A percentile compares a stretch with the other conserved stretches of the same genome.
phyloP scores from a whole-genome alignment of 1,284 basidiomycete species.

The Schizopora paradoxa region DNA sequence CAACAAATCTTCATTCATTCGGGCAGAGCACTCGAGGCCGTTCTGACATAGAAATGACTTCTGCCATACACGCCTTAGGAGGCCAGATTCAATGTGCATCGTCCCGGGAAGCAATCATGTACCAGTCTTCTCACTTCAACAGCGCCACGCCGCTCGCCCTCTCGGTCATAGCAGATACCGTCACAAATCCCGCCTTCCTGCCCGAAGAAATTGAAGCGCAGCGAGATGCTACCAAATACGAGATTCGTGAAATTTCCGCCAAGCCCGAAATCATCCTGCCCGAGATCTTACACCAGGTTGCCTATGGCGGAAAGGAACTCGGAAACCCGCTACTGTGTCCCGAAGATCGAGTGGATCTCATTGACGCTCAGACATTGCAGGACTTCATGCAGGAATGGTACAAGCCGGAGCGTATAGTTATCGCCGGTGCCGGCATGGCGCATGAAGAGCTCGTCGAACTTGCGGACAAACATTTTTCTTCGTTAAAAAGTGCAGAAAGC shows the following conservation, averaged over 20 bases:
- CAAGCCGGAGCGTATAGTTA: slow-evolving; percentile 87
- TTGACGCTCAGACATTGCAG: slow-evolving; percentile 64
- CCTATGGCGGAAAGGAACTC: slow-evolving; percentile 74
- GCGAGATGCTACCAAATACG: slow-evolving; percentile 87
- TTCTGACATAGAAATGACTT: slow-evolving; percentile 73
- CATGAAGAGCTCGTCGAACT: slow-evolving; percentile 87
- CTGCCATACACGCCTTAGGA: slow-evolving; percentile 80
- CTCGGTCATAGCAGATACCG: slow-evolving; percentile 88
- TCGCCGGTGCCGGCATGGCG: slow-evolving; percentile 89
- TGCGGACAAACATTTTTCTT: slow-evolving; percentile 79
- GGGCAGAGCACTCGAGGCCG: slow-evolving; percentile 54
- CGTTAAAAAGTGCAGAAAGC: slow-evolving; percentile 41
- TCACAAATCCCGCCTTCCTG: slow-evolving; percentile 74
- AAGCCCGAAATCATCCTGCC: slow-evolving; percentile 97
- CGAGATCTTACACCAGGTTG: slow-evolving; percentile 84
- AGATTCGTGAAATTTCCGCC: slow-evolving; percentile 80
- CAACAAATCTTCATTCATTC: slow-evolving; percentile 5
- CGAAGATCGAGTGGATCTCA: slow-evolving; percentile 70
- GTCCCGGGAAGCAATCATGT: slow-evolving; percentile 94
- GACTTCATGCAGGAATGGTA: slow-evolving; percentile 82
- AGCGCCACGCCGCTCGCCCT: slow-evolving; percentile 78
- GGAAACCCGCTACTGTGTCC: slow-evolving; percentile 91
- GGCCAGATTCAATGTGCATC: slow-evolving; percentile 92
- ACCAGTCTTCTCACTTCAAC: slow-evolving; percentile 94
- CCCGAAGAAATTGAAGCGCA: slow-evolving; percentile 81